Base-by-base conservation (phyloP, 78 protist species). In the Cavenderia fasciculata region DNA sequence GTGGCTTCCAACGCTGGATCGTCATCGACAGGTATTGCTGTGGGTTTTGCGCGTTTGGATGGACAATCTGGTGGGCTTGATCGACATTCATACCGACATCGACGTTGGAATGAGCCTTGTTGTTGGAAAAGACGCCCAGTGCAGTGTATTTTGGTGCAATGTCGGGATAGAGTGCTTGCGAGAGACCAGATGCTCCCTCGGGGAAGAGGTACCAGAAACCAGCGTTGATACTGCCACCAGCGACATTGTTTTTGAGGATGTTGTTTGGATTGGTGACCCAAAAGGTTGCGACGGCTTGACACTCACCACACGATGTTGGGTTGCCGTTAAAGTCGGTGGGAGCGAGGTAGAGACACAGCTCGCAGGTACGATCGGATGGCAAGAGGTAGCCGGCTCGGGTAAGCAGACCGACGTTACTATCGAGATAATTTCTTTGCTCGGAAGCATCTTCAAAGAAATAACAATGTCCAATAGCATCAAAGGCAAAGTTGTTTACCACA, bases 221-320 rank as follows among this genome's bases (percentile, higher is more conserved):
- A 56, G 49, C 65, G 19, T 56, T 52, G 7, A 10, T 70, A 57
- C 61, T 40, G 16, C 90, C 90, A 69, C 90, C 90, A 41, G 90
- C 90, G 44, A 82, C 34, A 21, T 87, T 87, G 10, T 87, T 74
- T 38, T 36, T 87, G 1, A 68, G 74, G 18, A 29, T 31, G 38
- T 87, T 87, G 23, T 87, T 74, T 46, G 93, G 85, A 52, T 87
- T 87, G 0, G 93, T 87, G 0, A 87, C 65, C 93, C 93, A 87
- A n/a, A 74, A 87, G 41, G 90, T 82, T 21, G 90, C n/a, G 0
- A 68, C 76, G 0, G 79, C 90, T 52, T 82, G 18, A 43, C 90
- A 82, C 33, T 59, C 65, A 2, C 34, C 19, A 43, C 61, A 40
- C 19, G 41, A 34, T 4, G 65, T 25, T 18, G 76, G 59, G 14